Percentiles rank a stretch among this genome's conserved stretches.
These are phyloP conservation scores for Leccinum griseonigrum DNA, from an alignment of 1,284 basidiomycete species.

Conservation along the genomic window DNA sequence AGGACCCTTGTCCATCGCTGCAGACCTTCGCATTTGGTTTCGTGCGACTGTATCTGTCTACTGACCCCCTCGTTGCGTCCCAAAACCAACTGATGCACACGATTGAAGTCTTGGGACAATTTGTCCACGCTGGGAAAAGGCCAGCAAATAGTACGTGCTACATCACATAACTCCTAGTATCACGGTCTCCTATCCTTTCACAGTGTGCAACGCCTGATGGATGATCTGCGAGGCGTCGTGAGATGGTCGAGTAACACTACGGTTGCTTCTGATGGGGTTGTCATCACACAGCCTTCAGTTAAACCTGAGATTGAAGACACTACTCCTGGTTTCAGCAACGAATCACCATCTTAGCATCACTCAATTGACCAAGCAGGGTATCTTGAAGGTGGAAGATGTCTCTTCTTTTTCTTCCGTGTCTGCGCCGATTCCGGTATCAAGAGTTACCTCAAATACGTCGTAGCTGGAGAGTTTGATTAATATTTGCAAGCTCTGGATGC, in stretches of 20 bases:
- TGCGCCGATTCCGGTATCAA: constrained; percentile 95
- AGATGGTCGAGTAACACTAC: constrained; percentile 37
- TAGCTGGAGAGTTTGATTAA: constrained; percentile 72
- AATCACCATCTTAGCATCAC: constrained; percentile 96
- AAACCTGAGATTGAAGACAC: constrained; percentile 73
- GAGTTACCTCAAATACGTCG: constrained; percentile 86
- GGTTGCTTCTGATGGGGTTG: constrained; percentile 34
- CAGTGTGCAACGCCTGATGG: constrained; percentile 59
- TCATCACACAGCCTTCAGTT: constrained; percentile 46
- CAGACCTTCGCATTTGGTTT: constrained; percentile 84
- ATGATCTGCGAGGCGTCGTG: constrained; percentile 69
- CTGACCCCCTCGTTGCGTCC: constrained; percentile 75
- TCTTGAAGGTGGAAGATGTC: constrained; percentile 94
- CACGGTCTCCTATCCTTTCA: constrained; percentile 9
- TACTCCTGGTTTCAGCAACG: constrained; percentile 88
- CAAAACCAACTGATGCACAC: constrained; percentile 80
- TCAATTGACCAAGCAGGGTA: constrained; percentile 93
- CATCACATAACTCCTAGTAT: background rate
- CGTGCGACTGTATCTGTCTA: constrained; percentile 83
- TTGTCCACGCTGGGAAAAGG: constrained; percentile 68
- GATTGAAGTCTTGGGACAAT: constrained; percentile 79
- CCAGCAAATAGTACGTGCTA: constrained; percentile 71
- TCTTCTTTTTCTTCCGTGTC: constrained; percentile 99
- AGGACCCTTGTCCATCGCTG: constrained; percentile 75
- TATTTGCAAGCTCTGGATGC: constrained; percentile 95